Base-by-base conservation (phyloP, 768 basidiomycete genomes). In the Kwoniella bestiolae region DNA sequence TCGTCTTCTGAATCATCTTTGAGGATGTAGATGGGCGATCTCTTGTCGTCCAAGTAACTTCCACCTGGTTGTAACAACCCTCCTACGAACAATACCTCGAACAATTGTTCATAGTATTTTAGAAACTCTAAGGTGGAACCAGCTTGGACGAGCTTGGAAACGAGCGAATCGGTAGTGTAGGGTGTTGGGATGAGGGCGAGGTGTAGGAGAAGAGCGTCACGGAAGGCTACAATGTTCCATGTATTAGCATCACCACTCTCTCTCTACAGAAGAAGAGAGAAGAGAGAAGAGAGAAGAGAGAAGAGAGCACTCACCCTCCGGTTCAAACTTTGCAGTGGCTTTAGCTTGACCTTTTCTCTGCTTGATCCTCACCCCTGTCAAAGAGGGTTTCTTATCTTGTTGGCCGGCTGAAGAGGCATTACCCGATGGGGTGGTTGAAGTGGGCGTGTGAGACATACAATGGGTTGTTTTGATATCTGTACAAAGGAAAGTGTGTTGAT, bases 61-160 rank as follows among this genome's bases (percentile, higher is more conserved):
- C 95, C 95, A 56, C 95, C 95, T 21, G 95, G 96, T 82, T 97
- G 94, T 74, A 99, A 88, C 69, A 99, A 89, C 45, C 93, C 92
- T 53, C 95, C 95, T 77, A 94, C 90, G 76, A 99, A 87, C 79
- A 97, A 86, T 84, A 96, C 87, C 83, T 99, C 94, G 83, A 96
- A 98, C 75, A 98, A 89, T 61, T 90, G 86, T 75, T 96, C 94
- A 83, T 92, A 91, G 89, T 98, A 97, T 84, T 96, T 96, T 82
- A 94, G 88, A 78, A 88, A 90, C 83, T 99, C 96, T 81, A 99
- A 90, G 53, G 91, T 89, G 26, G 90, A 88, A 46, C 94, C 95
- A 62, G 94, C 94, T 82, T 91, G 90, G 73, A 93, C 86, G 76
- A 99, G 87, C 83, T 79, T 80, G 59, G 75, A 68, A 53, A 78